phyloP scores from a whole-genome alignment of 768 basidiomycete species.

The Pseudohyphozyma bogoriensis region DNA sequence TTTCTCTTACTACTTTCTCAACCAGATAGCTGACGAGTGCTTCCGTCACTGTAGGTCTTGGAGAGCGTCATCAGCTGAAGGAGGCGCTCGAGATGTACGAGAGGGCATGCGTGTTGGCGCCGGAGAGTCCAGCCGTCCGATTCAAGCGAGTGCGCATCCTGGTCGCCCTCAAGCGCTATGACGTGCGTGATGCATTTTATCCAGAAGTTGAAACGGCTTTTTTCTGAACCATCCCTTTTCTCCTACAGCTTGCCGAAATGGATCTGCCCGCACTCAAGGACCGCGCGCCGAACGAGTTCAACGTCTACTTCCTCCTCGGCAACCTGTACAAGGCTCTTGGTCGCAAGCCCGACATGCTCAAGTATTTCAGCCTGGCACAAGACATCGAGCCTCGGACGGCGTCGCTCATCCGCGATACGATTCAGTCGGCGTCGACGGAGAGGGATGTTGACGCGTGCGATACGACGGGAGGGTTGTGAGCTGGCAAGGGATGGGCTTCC shows the following conservation, averaged over 20 bases:
- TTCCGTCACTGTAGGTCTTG: slow-evolving; percentile 53
- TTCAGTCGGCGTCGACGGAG: slow-evolving; percentile 3
- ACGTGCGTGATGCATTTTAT: slow-evolving; percentile 51
- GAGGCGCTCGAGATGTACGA: slow-evolving; percentile 71
- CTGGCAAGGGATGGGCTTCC: too few species aligned
- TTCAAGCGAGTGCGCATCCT: slow-evolving; percentile 89
- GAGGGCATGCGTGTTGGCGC: slow-evolving; percentile 63
- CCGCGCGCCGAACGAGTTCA: slow-evolving; percentile 86
- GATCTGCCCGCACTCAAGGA: slow-evolving; percentile 72
- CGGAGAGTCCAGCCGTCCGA: slow-evolving; percentile 82
- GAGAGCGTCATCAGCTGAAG: slow-evolving; percentile 72
- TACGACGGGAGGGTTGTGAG: too few species aligned
- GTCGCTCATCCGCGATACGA: slow-evolving; percentile 18
- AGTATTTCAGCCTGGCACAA: slow-evolving; percentile 76
- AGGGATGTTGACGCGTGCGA: too few species aligned
- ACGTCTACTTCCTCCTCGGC: slow-evolving; percentile 91
- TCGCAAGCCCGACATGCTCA: slow-evolving; percentile 65
- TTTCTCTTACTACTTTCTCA: background rate
- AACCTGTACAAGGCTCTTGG: slow-evolving; percentile 77
- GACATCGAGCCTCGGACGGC: slow-evolving; percentile 76
- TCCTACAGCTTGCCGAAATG: slow-evolving; percentile 58
- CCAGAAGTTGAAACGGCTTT: too few species aligned
- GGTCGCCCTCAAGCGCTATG: slow-evolving; percentile 70
- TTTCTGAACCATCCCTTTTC: background rate
- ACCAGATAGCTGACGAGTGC: background rate